A percentile compares a stretch with the other conserved stretches of the same genome.
phyloP scores from a whole-genome alignment of 768 basidiomycete species.

The Suillus cothurnatus region DNA sequence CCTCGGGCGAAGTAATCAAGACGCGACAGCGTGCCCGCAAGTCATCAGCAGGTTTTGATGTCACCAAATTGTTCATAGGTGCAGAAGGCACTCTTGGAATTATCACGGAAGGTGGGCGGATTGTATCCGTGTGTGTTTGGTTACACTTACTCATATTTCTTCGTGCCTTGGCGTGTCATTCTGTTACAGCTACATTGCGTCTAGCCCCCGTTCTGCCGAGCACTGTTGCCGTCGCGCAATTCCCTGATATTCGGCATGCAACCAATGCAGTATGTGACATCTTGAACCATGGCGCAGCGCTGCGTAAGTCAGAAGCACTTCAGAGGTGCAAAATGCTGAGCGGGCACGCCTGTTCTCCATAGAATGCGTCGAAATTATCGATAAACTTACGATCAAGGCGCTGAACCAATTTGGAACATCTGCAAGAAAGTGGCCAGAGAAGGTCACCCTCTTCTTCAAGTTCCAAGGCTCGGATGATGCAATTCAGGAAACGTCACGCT shows the following conservation, averaged over 20 bases:
- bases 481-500: slow-evolving; percentile 33
- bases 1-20: slow-evolving; percentile 80
- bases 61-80: slow-evolving; percentile 82
- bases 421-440: slow-evolving; percentile 30
- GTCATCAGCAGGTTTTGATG: slow-evolving; percentile 81
- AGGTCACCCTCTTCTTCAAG: slow-evolving; percentile 46
- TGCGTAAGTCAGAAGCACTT: slow-evolving; percentile 12
- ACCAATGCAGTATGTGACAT: slow-evolving; percentile 44
- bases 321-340: neutral
- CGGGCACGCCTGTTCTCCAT: neutral
- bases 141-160: neutral
- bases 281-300: slow-evolving; percentile 36
- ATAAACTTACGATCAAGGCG: slow-evolving; percentile 36
- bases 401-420: slow-evolving; percentile 28
- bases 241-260: slow-evolving; percentile 42
- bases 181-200: slow-evolving; percentile 63
- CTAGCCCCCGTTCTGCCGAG: slow-evolving; percentile 78
- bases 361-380: slow-evolving; percentile 49
- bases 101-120: slow-evolving; percentile 66
- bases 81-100: slow-evolving; percentile 87
- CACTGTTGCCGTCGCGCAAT: slow-evolving; percentile 63
- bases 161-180: neutral
- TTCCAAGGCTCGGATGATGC: slow-evolving; percentile 41
- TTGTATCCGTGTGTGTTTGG: neutral
- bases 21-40: slow-evolving; percentile 77